A percentile compares a stretch with the other conserved stretches of the same genome.
These are phyloP conservation scores for Dalbergia cultrata DNA, from an alignment of 306 rosid species.

Conservation along the genomic window DNA sequence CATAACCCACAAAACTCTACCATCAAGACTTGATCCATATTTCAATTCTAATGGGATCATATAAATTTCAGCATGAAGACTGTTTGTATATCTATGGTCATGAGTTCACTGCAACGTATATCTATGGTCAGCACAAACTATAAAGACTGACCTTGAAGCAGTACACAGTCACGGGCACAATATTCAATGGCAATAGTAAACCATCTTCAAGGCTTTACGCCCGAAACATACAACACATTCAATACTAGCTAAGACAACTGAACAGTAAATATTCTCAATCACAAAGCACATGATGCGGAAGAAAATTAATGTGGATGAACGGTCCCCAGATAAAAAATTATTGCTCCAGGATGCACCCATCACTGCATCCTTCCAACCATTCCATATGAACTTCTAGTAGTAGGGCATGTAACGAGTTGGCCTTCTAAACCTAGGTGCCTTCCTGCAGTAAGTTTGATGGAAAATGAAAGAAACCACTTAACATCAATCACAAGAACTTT, in stretches of 20 bases:
- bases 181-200: conserved; percentile 36
- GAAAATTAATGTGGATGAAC: conserved; percentile 15
- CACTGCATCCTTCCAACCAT: conserved; percentile 24
- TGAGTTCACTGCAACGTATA: conserved; percentile 27
- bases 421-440: conserved; percentile 85
- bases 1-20: background rate
- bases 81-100: background rate
- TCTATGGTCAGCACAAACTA: conserved; percentile 30
- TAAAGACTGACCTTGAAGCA: conserved; percentile 29
- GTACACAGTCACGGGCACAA: conserved; percentile 26
- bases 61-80: background rate
- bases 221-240: conserved; percentile 12
- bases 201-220: conserved; percentile 26
- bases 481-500: conserved; percentile 19
- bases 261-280: conserved; percentile 4
- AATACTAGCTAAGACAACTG: conserved; percentile 8
- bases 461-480: conserved; percentile 22
- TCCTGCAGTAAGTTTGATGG: conserved; percentile 62
- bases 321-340: conserved; percentile 15
- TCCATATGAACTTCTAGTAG: conserved; percentile 54
- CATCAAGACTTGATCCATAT: background rate
- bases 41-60: background rate
- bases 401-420: conserved; percentile 85
- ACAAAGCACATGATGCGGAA: conserved; percentile 14
- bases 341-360: conserved; percentile 39